Evolutionary conservation across 2,329 filamentous ascomycete genomes (phyloP).

Genomic region (Botrytis elliptica): DNA sequence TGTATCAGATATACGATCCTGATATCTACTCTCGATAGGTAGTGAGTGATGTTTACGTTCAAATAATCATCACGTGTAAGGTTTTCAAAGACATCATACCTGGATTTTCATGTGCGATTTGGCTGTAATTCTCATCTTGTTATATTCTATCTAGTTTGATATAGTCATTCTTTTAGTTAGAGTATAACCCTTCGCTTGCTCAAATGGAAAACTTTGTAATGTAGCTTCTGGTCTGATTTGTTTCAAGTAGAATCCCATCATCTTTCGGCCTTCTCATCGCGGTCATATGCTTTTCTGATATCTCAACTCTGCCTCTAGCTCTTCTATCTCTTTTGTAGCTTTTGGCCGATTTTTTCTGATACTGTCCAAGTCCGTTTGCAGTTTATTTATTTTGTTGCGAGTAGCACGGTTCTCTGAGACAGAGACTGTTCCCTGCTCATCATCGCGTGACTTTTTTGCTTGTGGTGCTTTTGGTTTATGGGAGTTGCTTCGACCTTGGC

Average conservation of each 20-base stretch:
- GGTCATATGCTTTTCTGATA: accelerated
- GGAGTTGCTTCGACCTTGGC: neutral
- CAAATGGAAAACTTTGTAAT: neutral
- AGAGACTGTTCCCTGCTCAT: no score
- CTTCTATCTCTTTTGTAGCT: no score
- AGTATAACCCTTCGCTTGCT: neutral
- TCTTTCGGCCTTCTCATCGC: neutral
- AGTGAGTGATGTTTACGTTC: neutral
- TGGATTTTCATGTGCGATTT: neutral
- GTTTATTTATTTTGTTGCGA: no score
- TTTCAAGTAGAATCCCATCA: neutral
- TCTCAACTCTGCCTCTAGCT: no score
- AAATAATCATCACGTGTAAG: neutral
- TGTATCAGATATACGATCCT: neutral
- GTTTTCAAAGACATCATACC: neutral
- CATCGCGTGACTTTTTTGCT: no score
- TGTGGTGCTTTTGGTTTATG: no score
- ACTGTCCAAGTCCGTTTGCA: accelerated
- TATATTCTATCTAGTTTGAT: neutral
- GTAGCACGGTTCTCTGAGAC: no score
- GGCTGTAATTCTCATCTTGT: neutral
- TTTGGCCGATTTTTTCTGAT: accelerated
- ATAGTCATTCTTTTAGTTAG: accelerated
- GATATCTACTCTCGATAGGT: neutral
- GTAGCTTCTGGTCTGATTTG: neutral